These are phyloP conservation scores for Ascosphaera apis DNA, from an alignment of 2,329 filamentous ascomycete genomes.

Conservation along the genomic window DNA sequence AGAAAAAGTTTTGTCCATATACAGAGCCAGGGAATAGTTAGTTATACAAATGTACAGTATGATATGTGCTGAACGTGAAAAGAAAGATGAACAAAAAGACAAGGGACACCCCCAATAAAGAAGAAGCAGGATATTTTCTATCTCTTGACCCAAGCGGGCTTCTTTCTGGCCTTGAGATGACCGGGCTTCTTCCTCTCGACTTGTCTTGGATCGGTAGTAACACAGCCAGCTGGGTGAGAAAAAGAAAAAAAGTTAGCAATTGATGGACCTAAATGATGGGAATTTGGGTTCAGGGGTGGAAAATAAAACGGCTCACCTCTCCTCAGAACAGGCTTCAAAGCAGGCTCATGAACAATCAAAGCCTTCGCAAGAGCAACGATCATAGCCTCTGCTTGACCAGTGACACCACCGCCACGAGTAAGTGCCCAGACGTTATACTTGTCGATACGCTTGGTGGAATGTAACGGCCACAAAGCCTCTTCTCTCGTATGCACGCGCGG, in stretches of 20 bases:
- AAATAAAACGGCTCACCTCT: slow-evolving; percentile 46
- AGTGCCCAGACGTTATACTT: slow-evolving; percentile 94
- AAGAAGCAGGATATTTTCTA: slow-evolving; percentile 11
- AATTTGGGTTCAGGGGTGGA: not conserved
- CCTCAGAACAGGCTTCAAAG: slow-evolving; percentile 64
- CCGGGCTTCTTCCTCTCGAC: slow-evolving; percentile 98
- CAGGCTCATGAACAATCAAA: slow-evolving; percentile 74
- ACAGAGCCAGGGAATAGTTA: too few relatives aligned
- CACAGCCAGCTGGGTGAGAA: slow-evolving; percentile 50
- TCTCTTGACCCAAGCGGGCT: slow-evolving; percentile 91
- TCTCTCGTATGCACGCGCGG: slow-evolving; percentile 80
- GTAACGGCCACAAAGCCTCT: slow-evolving; percentile 78
- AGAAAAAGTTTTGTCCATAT: too few relatives aligned
- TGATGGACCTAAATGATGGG: not conserved
- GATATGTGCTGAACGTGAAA: too few relatives aligned
- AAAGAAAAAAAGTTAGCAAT: slow-evolving; percentile 10
- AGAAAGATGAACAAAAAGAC: not conserved
- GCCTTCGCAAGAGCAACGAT: slow-evolving; percentile 77
- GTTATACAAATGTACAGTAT: too few relatives aligned
- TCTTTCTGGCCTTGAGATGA: slow-evolving; percentile 91
- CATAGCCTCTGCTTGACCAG: slow-evolving; percentile 85
- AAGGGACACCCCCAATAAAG: slow-evolving; percentile 2
- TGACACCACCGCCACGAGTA: slow-evolving; percentile 68
- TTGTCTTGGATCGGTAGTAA: slow-evolving; percentile 71
- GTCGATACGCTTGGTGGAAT: slow-evolving; percentile 58